Base-by-base conservation (phyloP, 1,284 basidiomycete species). In the Tylopilus sp. region DNA sequence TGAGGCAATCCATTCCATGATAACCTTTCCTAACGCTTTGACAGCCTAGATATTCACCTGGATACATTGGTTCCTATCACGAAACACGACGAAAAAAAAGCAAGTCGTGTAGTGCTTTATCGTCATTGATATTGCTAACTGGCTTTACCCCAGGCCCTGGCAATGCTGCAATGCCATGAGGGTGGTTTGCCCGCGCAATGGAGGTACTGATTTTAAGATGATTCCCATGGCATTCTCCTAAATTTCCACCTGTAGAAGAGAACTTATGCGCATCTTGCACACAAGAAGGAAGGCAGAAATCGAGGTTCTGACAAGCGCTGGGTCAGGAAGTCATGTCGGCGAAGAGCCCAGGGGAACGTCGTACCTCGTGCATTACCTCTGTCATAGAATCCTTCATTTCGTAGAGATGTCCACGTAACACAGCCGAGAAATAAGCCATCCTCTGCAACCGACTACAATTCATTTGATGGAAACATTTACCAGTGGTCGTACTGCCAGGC, bases 241-340 rank as follows among this genome's bases (percentile, higher is more conserved):
- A 37, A 19, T 0, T 35, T 25, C 23, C 10, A 31, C 5, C 16
- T 5, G 15, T 55, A 91, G 92, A 63, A 82, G 78, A 50, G 91
- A 94, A 60, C 79, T 96, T 4, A 76, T 75, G 62, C 74, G 79
- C 55, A 91, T 96, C 79, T 68, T 96, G 26, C 82, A 88, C 63
- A 76, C 73, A 6, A 78, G 86, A 33, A 79, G 83, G 44, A 97
- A 97, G 67, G 92, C 92, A 2, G 93, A 96, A 69, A 93, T 92
- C 50, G 89, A 96, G 66, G 75, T 92, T 37, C 65, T 95, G 43
- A 66, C 73, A 6, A 47, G 48, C 6, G 33, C 46, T 10, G 40
- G 46, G 29, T 44, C 44, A 6, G 50, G 34, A 40, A 25, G 21
- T 38, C 53, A 43, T 23, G 37, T 7, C 5, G 18, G 12, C 8